Conservation (phyloP, 257 asterid species). For the Coffea eugenioides region DNA sequence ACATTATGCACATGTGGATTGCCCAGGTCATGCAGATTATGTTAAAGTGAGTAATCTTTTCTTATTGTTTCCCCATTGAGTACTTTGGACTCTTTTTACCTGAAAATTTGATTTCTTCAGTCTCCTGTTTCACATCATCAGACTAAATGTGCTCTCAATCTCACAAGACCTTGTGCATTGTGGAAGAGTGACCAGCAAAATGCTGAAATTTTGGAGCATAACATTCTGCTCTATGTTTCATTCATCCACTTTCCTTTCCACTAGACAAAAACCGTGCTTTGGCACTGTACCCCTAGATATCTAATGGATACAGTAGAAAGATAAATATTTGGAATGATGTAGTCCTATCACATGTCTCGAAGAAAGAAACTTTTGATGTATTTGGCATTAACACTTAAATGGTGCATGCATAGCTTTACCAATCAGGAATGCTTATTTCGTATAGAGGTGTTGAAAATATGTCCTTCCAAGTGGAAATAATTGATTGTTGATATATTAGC, state of each 20-base stretch:
- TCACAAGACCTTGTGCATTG: background rate
- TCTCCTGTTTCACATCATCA: background rate
- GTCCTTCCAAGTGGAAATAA: background rate
- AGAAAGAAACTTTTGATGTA: background rate
- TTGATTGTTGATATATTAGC: background rate
- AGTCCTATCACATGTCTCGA: background rate
- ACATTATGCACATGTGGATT: conserved; percentile 96
- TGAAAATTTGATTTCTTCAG: background rate
- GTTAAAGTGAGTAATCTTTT: conserved; percentile 60
- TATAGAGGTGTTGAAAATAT: too few relatives aligned
- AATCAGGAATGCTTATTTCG: background rate
- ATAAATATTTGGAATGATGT: too few relatives aligned
- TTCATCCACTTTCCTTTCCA: background rate
- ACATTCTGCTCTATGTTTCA: background rate
- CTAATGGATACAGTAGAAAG: background rate
- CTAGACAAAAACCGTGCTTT: too few relatives aligned
- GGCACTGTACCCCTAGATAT: too few relatives aligned
- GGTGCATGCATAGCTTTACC: background rate
- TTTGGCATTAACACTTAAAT: background rate
- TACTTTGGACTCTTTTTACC: background rate
- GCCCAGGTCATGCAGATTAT: conserved; percentile 98
- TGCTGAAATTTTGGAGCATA: background rate
- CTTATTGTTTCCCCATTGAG: too few relatives aligned
- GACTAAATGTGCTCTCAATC: background rate
- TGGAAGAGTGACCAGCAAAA: background rate